Evolutionary conservation across 495 filamentous ascomycete genomes (phyloP).

Genomic region (Xylaria castorea): DNA sequence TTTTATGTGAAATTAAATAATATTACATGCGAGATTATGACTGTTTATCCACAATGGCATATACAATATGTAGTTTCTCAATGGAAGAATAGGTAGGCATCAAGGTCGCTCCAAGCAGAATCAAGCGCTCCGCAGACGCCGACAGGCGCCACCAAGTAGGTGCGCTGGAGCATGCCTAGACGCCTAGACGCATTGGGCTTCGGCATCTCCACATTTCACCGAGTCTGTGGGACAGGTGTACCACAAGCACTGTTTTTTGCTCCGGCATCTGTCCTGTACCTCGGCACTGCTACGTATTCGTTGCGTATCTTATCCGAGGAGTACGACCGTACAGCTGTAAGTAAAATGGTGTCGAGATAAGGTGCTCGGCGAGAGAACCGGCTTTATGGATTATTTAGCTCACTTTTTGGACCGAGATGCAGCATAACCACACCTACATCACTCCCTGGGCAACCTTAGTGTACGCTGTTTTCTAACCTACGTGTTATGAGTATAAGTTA

Average conservation of each 20-base stretch:
- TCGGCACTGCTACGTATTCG: constrained; percentile 8
- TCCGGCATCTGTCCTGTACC: background rate
- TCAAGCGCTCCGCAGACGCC: no score
- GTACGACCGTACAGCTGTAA: background rate
- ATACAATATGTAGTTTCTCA: no score
- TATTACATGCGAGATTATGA: no score
- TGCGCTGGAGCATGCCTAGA: no score
- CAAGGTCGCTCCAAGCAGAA: no score
- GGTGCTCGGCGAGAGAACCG: background rate
- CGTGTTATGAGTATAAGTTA: no score
- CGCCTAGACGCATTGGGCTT: background rate
- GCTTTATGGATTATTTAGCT: background rate
- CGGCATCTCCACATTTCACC: background rate
- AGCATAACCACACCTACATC: background rate
- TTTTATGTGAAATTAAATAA: no score
- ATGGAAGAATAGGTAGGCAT: no score
- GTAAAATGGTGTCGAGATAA: background rate
- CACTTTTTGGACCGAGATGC: background rate
- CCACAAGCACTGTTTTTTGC: background rate
- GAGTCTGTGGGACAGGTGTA: background rate
- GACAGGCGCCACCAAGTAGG: no score
- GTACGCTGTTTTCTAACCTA: background rate
- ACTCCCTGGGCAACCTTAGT: background rate
- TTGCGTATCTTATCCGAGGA: background rate
- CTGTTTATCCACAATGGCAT: no score